A percentile compares a stretch with the other conserved stretches of the same genome.
Conservation (phyloP, 441 rosid genomes). For the Heliophila coronopifolia region DNA sequence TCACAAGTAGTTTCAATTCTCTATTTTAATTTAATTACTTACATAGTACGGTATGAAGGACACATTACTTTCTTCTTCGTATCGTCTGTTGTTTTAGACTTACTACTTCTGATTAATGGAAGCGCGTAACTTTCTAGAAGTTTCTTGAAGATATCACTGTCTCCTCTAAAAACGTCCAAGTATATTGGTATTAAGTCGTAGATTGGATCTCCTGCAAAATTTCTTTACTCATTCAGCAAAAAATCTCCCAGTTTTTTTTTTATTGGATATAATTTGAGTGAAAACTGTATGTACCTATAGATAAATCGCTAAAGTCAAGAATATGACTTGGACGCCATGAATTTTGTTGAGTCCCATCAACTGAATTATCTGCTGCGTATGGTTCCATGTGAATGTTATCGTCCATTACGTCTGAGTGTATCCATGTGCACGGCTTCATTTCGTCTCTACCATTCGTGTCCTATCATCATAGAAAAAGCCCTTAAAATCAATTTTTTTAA, state of each 20-base stretch:
- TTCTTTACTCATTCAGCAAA: conserved; percentile 18
- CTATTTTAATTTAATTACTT: conserved; percentile 28
- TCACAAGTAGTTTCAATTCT: neutral
- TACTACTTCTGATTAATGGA: conserved; percentile 47
- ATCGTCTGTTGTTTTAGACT: conserved; percentile 12
- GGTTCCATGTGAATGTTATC: conserved; percentile 84
- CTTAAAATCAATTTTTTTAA: no score
- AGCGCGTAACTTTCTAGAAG: conserved; percentile 69
- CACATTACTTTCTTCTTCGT: conserved; percentile 35
- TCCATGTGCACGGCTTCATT: conserved; percentile 69
- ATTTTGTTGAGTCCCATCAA: conserved; percentile 26
- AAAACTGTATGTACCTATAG: no score
- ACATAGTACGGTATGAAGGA: conserved; percentile 87
- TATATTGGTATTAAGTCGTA: conserved; percentile 75
- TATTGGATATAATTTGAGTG: no score
- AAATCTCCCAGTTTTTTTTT: no score
- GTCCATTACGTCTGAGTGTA: conserved; percentile 91
- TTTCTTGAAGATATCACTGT: conserved; percentile 51
- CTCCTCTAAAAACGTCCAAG: conserved; percentile 81
- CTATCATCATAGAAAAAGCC: conserved; percentile 36
- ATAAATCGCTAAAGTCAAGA: conserved; percentile 79
- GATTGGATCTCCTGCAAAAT: conserved; percentile 79
- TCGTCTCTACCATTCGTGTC: conserved; percentile 35
- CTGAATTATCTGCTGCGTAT: conserved; percentile 22
- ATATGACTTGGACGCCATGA: conserved; percentile 74